phyloP scores from a whole-genome alignment of 495 filamentous ascomycete genomes.

The Aspergillus sclerotioniger region DNA sequence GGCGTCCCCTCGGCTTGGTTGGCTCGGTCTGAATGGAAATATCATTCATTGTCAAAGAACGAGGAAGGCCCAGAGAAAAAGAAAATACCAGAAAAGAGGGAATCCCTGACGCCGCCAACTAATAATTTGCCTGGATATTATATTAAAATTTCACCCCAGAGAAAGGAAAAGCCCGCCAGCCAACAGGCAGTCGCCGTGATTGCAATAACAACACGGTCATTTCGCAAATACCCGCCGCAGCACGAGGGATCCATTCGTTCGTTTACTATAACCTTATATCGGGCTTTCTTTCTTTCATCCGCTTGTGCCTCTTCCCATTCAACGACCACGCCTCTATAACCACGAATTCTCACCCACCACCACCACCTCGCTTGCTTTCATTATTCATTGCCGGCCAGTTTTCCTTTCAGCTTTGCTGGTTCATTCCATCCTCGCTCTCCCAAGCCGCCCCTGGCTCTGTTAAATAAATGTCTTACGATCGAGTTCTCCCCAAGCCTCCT shows the following conservation, averaged over 20 bases:
- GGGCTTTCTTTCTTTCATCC: constrained; percentile 17
- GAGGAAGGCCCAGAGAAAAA: constrained; percentile 11
- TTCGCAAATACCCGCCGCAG: background rate
- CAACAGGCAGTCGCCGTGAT: background rate
- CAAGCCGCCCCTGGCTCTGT: constrained; percentile 11
- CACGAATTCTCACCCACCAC: constrained; percentile 2
- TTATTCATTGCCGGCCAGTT: constrained; percentile 6
- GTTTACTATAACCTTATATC: constrained; percentile 16
- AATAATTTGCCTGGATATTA: background rate
- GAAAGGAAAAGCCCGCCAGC: background rate
- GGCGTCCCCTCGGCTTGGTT: constrained; percentile 16
- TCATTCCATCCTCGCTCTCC: constrained; percentile 21
- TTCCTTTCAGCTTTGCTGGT: constrained; percentile 16
- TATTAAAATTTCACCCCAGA: background rate
- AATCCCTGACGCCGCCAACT: constrained; percentile 3
- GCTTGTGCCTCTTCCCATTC: background rate
- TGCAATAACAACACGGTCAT: background rate
- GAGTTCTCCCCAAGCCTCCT: constrained; percentile 52
- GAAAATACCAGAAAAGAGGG: constrained; percentile 6
- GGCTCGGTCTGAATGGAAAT: constrained; percentile 24
- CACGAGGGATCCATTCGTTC: constrained; percentile 10
- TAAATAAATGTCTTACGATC: constrained; percentile 55
- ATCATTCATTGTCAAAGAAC: constrained; percentile 33
- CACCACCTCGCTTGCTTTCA: constrained; percentile 12
- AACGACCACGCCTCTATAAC: constrained; percentile 8